phyloP scores from a whole-genome alignment of 2,329 filamentous ascomycete genomes.

The Colletotrichum brevisporum region DNA sequence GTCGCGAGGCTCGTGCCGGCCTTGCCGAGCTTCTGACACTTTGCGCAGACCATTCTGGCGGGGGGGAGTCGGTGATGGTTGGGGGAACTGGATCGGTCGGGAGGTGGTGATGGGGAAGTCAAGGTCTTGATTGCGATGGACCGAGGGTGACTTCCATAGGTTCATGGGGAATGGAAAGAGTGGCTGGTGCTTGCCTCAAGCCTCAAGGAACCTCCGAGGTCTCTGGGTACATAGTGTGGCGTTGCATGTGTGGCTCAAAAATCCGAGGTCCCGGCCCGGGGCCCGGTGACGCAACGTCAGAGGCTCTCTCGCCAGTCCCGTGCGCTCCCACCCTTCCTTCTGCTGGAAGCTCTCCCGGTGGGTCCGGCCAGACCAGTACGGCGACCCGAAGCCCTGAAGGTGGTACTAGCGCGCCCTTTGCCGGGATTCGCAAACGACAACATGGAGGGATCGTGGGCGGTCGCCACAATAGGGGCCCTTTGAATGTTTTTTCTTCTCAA shows the following conservation, averaged over 20 bases:
- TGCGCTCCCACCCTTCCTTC: not conserved
- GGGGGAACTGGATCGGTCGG: not conserved
- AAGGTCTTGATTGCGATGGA: not conserved
- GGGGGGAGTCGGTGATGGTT: constrained; percentile 6
- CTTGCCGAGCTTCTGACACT: constrained; percentile 74
- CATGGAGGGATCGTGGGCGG: constrained; percentile 15
- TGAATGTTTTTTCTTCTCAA: constrained; percentile 14
- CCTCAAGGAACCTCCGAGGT: no score
- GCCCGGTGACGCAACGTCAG: constrained; percentile 28
- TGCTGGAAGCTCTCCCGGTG: constrained; percentile 22
- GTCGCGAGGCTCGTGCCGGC: constrained; percentile 71
- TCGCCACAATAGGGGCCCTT: constrained; percentile 39
- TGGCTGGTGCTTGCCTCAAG: not conserved
- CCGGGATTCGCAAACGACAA: constrained; percentile 18
- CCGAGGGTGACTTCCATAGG: no score
- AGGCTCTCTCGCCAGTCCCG: constrained; percentile 17
- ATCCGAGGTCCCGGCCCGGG: not conserved
- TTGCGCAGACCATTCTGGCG: constrained; percentile 72
- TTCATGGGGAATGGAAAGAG: not conserved
- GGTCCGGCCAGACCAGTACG: constrained; percentile 3
- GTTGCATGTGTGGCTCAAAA: constrained; percentile 12
- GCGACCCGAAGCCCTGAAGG: not conserved
- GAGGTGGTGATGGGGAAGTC: not conserved
- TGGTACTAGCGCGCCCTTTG: constrained; percentile 20
- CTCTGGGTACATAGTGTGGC: not conserved